Evolutionary conservation across 2,329 filamentous ascomycete species (phyloP).

Genomic region (Setomelanomma holmii): DNA sequence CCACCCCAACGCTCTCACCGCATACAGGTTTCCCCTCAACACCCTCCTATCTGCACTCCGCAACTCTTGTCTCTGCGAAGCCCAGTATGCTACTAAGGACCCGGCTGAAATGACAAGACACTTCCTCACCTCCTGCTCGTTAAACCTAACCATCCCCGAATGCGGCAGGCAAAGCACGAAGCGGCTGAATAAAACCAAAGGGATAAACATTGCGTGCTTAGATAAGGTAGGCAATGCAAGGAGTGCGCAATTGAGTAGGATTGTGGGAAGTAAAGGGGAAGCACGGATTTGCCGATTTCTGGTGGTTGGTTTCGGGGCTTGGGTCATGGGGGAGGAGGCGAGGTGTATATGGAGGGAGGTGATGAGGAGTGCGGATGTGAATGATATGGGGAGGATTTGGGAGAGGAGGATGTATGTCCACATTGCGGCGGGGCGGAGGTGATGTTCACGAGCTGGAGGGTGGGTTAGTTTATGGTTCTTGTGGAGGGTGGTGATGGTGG

Average conservation of each 20-base stretch:
- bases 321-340: not conserved
- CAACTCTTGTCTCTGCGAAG: slow-evolving; percentile 24
- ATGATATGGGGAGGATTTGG: slow-evolving; percentile 39
- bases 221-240: slow-evolving; percentile 28
- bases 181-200: slow-evolving; percentile 26
- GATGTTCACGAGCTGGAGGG: slow-evolving; percentile 19
- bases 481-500: not conserved
- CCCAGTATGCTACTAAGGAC: slow-evolving; percentile 32
- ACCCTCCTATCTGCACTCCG: slow-evolving; percentile 11
- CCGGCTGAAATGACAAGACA: slow-evolving; percentile 31
- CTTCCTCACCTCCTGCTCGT: slow-evolving; percentile 23
- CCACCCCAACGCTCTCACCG: slow-evolving; percentile 37
- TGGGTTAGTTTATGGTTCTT: no score
- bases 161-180: slow-evolving; percentile 33
- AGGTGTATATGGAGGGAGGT: slow-evolving; percentile 30
- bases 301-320: slow-evolving; percentile 11
- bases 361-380: slow-evolving; percentile 35
- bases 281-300: no score
- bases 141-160: slow-evolving; percentile 20
- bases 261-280: slow-evolving; percentile 30
- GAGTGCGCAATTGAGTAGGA: slow-evolving; percentile 33
- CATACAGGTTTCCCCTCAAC: slow-evolving; percentile 16
- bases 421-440: slow-evolving; percentile 15
- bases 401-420: slow-evolving; percentile 34
- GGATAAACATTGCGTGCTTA: slow-evolving; percentile 22